A percentile compares a stretch with the other conserved stretches of the same genome.
Evolutionary conservation across 768 basidiomycete species (phyloP).

Genomic region (Kondoa subrosea): DNA sequence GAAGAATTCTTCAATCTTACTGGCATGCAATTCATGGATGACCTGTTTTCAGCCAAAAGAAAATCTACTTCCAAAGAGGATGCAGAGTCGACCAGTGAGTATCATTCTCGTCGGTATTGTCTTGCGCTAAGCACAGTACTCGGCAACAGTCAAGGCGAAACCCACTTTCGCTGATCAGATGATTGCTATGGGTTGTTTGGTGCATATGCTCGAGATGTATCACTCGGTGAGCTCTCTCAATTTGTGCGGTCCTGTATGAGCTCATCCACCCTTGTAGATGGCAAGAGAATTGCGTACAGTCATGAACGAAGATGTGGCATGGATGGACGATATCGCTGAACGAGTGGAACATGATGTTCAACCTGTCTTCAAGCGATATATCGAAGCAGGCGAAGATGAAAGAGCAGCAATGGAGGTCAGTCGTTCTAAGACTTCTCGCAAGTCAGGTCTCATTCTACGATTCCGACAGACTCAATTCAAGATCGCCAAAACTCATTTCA

Average conservation of each 20-base stretch:
- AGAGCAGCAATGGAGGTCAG: conserved; percentile 22
- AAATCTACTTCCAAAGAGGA: conserved; percentile 14
- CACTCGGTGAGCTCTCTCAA: conserved; percentile 11
- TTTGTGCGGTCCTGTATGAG: too few relatives aligned
- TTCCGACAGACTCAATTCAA: conserved; percentile 23
- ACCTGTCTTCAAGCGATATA: conserved; percentile 22
- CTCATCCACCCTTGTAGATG: conserved; percentile 9
- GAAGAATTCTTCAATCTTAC: conserved; percentile 24
- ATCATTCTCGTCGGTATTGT: background rate
- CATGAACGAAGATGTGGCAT: conserved; percentile 10
- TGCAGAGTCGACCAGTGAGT: background rate
- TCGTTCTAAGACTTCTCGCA: background rate
- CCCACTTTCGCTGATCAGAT: conserved; percentile 14
- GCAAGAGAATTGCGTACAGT: conserved; percentile 11
- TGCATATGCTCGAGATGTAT: conserved; percentile 15
- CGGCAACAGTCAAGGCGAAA: background rate
- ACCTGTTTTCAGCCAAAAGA: conserved; percentile 17
- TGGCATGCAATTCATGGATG: conserved; percentile 24
- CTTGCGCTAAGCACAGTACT: background rate
- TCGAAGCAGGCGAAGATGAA: conserved; percentile 22
- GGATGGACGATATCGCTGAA: conserved; percentile 10
- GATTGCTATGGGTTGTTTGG: conserved; percentile 11
- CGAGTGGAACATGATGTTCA: conserved; percentile 17
- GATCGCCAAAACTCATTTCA: conserved; percentile 23
- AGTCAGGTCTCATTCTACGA: background rate